Evolutionary conservation across 352 stramenopile genomes (phyloP).

Genomic region (Phytopythium mirpurense): DNA sequence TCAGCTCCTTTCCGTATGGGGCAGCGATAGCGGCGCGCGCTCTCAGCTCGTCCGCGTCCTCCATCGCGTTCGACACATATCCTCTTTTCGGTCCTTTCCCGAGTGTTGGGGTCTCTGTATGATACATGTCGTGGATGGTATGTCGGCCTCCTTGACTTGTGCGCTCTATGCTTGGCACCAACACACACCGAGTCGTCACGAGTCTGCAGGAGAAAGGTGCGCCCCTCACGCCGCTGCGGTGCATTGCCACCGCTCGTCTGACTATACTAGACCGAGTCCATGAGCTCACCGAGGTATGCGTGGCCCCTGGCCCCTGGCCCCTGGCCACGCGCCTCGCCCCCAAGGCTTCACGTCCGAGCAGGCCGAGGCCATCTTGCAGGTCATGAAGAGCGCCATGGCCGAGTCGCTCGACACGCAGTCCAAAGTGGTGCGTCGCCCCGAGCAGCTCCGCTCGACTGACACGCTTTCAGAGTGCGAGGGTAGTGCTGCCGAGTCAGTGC

Average conservation of each 20-base stretch:
- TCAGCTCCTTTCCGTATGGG: too few relatives aligned
- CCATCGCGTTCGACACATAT: constrained; percentile 19
- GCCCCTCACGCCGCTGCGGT: too few relatives aligned
- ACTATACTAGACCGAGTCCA: too few relatives aligned
- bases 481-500: too few relatives aligned
- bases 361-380: constrained; percentile 72
- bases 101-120: too few relatives aligned
- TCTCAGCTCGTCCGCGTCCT: constrained; percentile 5
- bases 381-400: constrained; percentile 80
- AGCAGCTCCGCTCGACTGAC: too few relatives aligned
- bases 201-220: constrained; percentile 71
- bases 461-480: too few relatives aligned
- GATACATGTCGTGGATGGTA: background rate
- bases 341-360: constrained; percentile 64
- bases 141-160: background rate
- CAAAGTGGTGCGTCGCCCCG: constrained; percentile 17
- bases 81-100: background rate
- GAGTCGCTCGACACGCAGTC: constrained; percentile 71
- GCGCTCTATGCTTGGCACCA: background rate
- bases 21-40: background rate
- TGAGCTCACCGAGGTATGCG: too few relatives aligned
- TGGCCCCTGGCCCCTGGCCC: too few relatives aligned
- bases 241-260: too few relatives aligned
- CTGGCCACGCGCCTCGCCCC: too few relatives aligned
- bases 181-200: constrained; percentile 71